A percentile compares a stretch with the other conserved stretches of the same genome.
phyloP scores from a whole-genome alignment of 2,329 filamentous ascomycete genomes.

The Exophiala viscosa region DNA sequence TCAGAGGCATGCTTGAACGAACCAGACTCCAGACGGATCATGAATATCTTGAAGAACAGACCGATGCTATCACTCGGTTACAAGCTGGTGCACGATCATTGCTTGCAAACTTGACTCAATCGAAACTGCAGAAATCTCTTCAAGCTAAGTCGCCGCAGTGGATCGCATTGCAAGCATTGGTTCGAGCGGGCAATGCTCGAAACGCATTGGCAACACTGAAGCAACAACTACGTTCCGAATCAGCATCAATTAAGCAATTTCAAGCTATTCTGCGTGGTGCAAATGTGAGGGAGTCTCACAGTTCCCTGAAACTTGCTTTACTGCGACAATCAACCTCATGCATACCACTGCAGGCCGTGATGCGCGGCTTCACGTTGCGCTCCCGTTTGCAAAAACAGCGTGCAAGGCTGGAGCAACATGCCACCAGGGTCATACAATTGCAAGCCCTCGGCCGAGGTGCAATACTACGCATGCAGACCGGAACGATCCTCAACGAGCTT shows the following conservation, averaged over 20 bases:
- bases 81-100: slow-evolving; percentile 38
- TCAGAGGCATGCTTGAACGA: slow-evolving; percentile 51
- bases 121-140: slow-evolving; percentile 40
- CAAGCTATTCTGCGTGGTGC: slow-evolving; percentile 52
- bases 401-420: slow-evolving; percentile 33
- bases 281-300: slow-evolving; percentile 41
- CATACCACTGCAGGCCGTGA: slow-evolving; percentile 60
- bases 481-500: slow-evolving; percentile 63
- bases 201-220: slow-evolving; percentile 32
- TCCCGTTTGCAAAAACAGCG: slow-evolving; percentile 32
- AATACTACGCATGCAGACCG: slow-evolving; percentile 39
- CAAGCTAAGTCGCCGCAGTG: slow-evolving; percentile 40
- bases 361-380: slow-evolving; percentile 36
- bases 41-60: slow-evolving; percentile 18
- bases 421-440: slow-evolving; percentile 33
- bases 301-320: slow-evolving; percentile 51
- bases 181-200: slow-evolving; percentile 40
- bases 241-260: slow-evolving; percentile 43
- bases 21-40: slow-evolving; percentile 12
- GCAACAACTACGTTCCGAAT: slow-evolving; percentile 43
- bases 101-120: slow-evolving; percentile 36
- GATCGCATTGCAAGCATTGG: slow-evolving; percentile 44
- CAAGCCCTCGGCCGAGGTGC: slow-evolving; percentile 42
- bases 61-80: slow-evolving; percentile 45
- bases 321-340: slow-evolving; percentile 56